These are phyloP conservation scores for Rhynchospora tenuis DNA, from an alignment of 176 grass and related monocot species.

Conservation along the genomic window DNA sequence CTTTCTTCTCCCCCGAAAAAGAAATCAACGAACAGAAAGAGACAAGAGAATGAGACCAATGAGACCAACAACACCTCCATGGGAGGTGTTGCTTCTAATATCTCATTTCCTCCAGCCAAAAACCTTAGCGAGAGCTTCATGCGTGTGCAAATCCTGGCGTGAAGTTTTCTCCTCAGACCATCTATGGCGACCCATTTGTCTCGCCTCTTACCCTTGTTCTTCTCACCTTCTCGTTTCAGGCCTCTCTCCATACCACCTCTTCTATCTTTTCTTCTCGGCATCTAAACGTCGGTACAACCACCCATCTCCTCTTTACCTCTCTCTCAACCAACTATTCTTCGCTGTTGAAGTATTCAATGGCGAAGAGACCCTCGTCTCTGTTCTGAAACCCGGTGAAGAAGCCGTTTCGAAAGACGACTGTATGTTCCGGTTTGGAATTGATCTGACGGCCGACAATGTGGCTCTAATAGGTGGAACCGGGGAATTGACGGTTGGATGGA, in stretches of 20 bases:
- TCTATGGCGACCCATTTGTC: constrained; percentile 58
- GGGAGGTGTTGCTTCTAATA: constrained; percentile 43
- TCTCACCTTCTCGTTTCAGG: not conserved
- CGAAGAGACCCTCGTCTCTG: constrained; percentile 26
- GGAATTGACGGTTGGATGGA: constrained; percentile 48
- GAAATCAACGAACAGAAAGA: not conserved
- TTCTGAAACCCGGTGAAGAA: constrained; percentile 25
- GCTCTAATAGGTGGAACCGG: not conserved
- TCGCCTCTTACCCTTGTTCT: constrained; percentile 45
- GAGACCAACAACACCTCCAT: constrained; percentile 6
- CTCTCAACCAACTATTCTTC: constrained; percentile 50
- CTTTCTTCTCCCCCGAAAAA: not conserved
- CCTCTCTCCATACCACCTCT: constrained; percentile 34
- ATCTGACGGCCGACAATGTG: constrained; percentile 9
- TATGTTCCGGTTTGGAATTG: constrained; percentile 53
- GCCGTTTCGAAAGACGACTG: not conserved
- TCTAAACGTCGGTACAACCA: not conserved
- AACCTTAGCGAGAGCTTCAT: constrained; percentile 50
- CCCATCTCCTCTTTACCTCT: constrained; percentile 29
- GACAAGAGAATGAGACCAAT: not conserved
- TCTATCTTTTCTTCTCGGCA: constrained; percentile 42
- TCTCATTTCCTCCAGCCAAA: constrained; percentile 44
- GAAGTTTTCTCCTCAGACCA: constrained; percentile 47
- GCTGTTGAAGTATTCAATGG: constrained; percentile 41
- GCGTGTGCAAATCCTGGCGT: constrained; percentile 61